Conservation (phyloP, 2,329 filamentous ascomycete genomes). For the Xylaria sp. region DNA sequence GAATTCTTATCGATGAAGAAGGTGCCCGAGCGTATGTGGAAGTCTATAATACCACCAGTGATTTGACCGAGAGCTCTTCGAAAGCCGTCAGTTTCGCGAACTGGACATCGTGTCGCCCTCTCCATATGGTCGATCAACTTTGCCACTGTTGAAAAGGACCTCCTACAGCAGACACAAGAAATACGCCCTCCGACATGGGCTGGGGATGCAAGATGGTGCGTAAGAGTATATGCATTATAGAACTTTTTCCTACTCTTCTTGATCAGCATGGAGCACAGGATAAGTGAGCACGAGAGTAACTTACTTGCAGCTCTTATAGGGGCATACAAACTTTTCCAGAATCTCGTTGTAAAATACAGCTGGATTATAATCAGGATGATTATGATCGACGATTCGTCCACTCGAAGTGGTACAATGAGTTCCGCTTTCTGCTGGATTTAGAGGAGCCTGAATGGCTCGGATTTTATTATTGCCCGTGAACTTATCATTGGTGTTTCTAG, state of each 20-base stretch:
- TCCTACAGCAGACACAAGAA: constrained; percentile 59
- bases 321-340: constrained; percentile 32
- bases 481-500: background rate
- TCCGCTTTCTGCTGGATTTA: background rate
- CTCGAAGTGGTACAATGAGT: constrained; percentile 3
- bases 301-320: constrained; percentile 35
- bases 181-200: constrained; percentile 54
- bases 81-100: constrained; percentile 36
- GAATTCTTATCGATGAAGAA: constrained; percentile 38
- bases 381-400: constrained; percentile 24
- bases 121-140: constrained; percentile 63
- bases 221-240: constrained; percentile 49
- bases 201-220: constrained; percentile 58
- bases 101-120: constrained; percentile 47
- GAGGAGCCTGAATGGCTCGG: background rate
- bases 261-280: constrained; percentile 31
- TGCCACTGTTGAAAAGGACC: constrained; percentile 55
- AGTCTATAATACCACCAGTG: constrained; percentile 41
- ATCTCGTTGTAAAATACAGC: constrained; percentile 26
- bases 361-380: constrained; percentile 29
- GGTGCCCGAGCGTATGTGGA: constrained; percentile 29
- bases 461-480: constrained; percentile 7
- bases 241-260: constrained; percentile 55
- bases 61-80: constrained; percentile 34
- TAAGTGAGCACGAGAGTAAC: background rate